Conservation (phyloP, 108 stramenopile species). For the Pseudonitzschia delicatissima region DNA sequence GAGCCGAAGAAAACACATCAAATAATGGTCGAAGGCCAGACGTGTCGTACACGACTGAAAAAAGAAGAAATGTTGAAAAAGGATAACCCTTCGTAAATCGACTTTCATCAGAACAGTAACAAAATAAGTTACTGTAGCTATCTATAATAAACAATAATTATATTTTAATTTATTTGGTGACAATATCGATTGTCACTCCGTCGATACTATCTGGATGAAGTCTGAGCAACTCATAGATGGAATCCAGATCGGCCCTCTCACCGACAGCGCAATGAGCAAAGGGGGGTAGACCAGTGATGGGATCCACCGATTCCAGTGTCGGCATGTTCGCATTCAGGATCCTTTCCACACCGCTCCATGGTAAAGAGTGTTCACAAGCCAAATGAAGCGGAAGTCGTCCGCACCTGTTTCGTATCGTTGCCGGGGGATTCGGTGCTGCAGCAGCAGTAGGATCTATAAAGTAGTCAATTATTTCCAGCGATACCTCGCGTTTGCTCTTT, state of each 20-base stretch:
- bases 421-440: background rate
- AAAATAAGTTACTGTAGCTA: too few relatives aligned
- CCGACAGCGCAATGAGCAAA: slow-evolving; percentile 9
- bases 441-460: background rate
- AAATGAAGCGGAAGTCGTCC: slow-evolving; percentile 1
- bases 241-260: background rate
- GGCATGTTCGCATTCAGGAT: background rate
- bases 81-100: too few relatives aligned
- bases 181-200: background rate
- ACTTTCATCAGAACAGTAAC: too few relatives aligned
- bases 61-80: background rate
- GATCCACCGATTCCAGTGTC: background rate
- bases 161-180: background rate
- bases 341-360: background rate
- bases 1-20: background rate
- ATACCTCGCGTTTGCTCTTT: background rate
- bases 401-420: background rate
- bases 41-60: background rate
- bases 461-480: background rate
- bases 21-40: background rate
- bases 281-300: background rate
- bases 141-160: too few relatives aligned
- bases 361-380: slow-evolving; percentile 4
- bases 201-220: slow-evolving; percentile 2
- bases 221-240: slow-evolving; percentile 11